Evolutionary conservation across 352 stramenopile genomes (phyloP), one percentile per base, ranked within the genome.

Genomic region (Pythium plurisporium): DNA sequence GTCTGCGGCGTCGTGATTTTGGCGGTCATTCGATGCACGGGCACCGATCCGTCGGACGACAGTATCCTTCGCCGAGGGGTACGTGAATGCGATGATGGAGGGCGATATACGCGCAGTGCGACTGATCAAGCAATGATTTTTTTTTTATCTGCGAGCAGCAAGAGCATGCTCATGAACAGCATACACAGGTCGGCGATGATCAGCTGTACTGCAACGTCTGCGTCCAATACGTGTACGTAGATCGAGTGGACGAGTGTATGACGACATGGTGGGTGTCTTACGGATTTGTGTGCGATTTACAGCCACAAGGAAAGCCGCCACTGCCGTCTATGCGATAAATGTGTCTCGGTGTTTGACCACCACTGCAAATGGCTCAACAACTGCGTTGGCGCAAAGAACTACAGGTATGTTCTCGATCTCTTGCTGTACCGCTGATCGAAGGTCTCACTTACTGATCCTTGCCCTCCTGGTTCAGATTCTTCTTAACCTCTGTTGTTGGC

Each of bases 281-380:
- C 37, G 22, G 12, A 51, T 31, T 34, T 9, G 37, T 6, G 22
- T 59, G 10, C 9, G 33, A 38, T 23, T 11, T 87, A 72, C 10
- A 93, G 82, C 17, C 84, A 93, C 65, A 89, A 93, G 53, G 69
- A 91, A 51, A 92, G 79, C 50, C 77, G 82, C 56, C 95, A 99
- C 61, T 99, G 95, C 68, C 94, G 95, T 19, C 89, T 98, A 42
- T 99, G 95, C 57, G 90, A 98, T 59, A 99, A 99, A 60, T 98
- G 95, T 65, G 93, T 99, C 17, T 79, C 84, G 40, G 77, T 91
- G 29, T 99, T 99, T 69, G 95, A 99, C 69, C 95, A 98, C 76
- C 95, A 98, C 76, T 98, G 95, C 78, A 97, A 97, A 60, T 97
- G 90, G 94, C 85, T 98, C 25, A 98, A 98, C 69, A 99, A 97